These are phyloP conservation scores for Cystobasidium ongulense DNA, from an alignment of 768 basidiomycete genomes.

Conservation along the genomic window DNA sequence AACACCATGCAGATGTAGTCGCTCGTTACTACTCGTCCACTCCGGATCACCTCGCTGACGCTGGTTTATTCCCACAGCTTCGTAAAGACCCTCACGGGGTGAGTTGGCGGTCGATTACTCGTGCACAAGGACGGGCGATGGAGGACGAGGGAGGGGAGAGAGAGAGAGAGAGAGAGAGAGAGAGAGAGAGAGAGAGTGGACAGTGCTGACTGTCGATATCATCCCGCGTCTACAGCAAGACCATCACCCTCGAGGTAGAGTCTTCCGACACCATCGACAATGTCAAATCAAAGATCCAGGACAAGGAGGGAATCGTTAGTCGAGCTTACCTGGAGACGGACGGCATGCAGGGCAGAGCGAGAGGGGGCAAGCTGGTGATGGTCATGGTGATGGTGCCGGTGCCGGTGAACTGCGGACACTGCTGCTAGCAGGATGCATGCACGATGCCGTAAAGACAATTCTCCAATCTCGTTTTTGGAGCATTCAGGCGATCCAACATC, in stretches of 20 bases:
- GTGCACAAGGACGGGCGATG: too few species aligned
- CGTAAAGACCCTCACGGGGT: conserved; percentile 30
- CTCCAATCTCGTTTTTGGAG: too few species aligned
- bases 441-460: not conserved
- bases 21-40: too few species aligned
- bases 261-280: conserved; percentile 90
- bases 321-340: not conserved
- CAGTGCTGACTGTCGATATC: not conserved
- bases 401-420: too few species aligned
- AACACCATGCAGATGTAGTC: too few species aligned
- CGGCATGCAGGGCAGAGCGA: too few species aligned
- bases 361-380: not conserved
- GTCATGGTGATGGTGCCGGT: not conserved
- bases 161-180: not conserved
- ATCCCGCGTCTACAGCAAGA: conserved; percentile 57
- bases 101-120: not conserved
- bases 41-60: too few species aligned
- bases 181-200: not conserved
- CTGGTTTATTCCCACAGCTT: not conserved
- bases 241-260: conserved; percentile 65
- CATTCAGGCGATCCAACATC: too few species aligned
- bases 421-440: too few species aligned
- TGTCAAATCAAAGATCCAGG: conserved; percentile 89
- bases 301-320: conserved; percentile 70
- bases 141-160: not conserved